Base-by-base conservation (phyloP, 345 rosid genomes). In the Hibiscus mutabilis region DNA sequence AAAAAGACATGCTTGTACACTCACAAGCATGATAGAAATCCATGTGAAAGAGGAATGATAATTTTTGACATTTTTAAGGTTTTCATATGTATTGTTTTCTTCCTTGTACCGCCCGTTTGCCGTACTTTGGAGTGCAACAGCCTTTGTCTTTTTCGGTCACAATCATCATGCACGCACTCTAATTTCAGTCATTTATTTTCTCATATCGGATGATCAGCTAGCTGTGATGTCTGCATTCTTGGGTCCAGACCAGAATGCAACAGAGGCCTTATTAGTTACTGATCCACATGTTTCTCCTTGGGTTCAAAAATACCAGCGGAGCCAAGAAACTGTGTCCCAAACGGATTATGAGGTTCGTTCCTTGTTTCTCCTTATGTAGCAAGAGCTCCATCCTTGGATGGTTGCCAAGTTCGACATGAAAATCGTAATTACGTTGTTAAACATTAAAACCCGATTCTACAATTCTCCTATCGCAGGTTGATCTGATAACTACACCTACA, bases 191-290 rank as follows among this genome's bases (percentile, higher is more conserved):
- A 42, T 42, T 42, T 42, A 9, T 42, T 42, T 42, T 42, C 46
- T 42, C 14, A 1, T 42, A 42, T 42, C 46, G 46, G 46, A 42
- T 42, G 46, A 27, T 67, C 86, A 93, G 97, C 76, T 91, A 42
- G 98, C 96, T 60, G 97, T 94, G 64, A 86, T 89, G 96, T 94
- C 95, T 58, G 97, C 92, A 12, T 94, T 94, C 88, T 72, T 94
- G 86, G 97, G 98, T 72, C 96, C 96, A 33, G 95, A 94, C 75
- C 98, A 91, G 82, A 62, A 71, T 14, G 91, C 96, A 47, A 88
- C 92, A 1, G 97, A 94, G 81, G 76, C 89, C 59, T 75, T 88
- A 13, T 53, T 91, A 60, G 88, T 84, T 21, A 77, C 79, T 16
- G 97, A 94, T 72, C 83, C 86, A 6, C 93, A 89, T 24, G 95